Evolutionary conservation across 768 basidiomycete species (phyloP).

Genomic region (Hygrophorus pudorinus): DNA sequence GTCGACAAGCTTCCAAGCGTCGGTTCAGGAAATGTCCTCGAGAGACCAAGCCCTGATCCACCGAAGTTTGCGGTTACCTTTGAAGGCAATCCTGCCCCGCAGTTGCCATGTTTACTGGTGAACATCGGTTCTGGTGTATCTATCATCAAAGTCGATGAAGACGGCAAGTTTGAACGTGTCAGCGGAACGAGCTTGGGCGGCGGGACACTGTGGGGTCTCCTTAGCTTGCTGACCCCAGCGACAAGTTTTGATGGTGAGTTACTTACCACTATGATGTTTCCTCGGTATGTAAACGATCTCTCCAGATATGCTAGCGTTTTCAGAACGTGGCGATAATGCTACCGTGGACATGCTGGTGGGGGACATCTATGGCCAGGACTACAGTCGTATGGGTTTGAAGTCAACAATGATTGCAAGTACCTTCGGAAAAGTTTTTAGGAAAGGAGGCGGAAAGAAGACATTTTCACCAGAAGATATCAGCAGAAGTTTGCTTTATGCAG

Average conservation of each 20-base stretch:
- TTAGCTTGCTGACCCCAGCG: conserved; percentile 92
- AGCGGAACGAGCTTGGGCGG: conserved; percentile 96
- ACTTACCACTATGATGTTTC: conserved; percentile 3
- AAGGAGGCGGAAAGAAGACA: conserved; percentile 64
- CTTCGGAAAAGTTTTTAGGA: conserved; percentile 97
- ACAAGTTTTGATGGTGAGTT: conserved; percentile 88
- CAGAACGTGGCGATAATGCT: conserved; percentile 89
- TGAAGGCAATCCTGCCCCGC: conserved; percentile 71
- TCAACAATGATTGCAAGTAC: conserved; percentile 97
- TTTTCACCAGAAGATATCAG: conserved; percentile 93
- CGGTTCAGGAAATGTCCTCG: conserved; percentile 28
- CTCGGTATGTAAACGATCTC: neutral
- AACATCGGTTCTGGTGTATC: conserved; percentile 98
- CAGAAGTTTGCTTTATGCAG: conserved; percentile 86
- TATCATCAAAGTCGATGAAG: conserved; percentile 93
- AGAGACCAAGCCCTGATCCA: conserved; percentile 84
- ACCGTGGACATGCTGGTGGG: conserved; percentile 98
- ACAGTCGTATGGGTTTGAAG: conserved; percentile 89
- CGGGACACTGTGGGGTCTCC: conserved; percentile 92
- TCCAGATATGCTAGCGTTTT: conserved; percentile 90
- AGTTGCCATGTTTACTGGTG: conserved; percentile 91
- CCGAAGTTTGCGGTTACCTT: conserved; percentile 86
- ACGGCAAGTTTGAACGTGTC: conserved; percentile 92
- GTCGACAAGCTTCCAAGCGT: conserved; percentile 5
- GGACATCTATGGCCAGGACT: conserved; percentile 98